Percentiles rank a stretch among this genome's conserved stretches.
phyloP scores from a whole-genome alignment of 306 rosid species.

The Prunus padus region DNA sequence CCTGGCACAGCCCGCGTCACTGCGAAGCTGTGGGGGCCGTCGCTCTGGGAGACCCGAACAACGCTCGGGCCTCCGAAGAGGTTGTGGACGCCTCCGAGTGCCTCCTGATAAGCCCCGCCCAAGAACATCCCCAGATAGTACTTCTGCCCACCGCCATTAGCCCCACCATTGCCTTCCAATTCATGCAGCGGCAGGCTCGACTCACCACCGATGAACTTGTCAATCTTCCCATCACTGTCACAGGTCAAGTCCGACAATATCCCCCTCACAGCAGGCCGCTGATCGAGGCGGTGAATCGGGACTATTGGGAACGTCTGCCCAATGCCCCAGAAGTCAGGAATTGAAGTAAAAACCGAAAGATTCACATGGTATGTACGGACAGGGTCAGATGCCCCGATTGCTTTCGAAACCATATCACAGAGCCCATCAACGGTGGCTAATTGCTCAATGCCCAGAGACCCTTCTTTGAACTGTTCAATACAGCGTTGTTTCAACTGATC shows the following conservation, averaged over 20 bases:
- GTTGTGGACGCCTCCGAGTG: slow-evolving; percentile 95
- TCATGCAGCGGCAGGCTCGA: slow-evolving; percentile 84
- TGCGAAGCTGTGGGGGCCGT: slow-evolving; percentile 89
- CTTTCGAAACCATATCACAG: slow-evolving; percentile 64
- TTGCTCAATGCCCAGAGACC: slow-evolving; percentile 69
- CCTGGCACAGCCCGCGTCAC: slow-evolving; percentile 80
- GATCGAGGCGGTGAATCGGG: slow-evolving; percentile 86
- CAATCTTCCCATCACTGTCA: slow-evolving; percentile 93
- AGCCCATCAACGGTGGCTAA: slow-evolving; percentile 82
- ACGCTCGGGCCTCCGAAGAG: slow-evolving; percentile 90
- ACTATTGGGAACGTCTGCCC: slow-evolving; percentile 75
- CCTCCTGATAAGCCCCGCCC: slow-evolving; percentile 99
- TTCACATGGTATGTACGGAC: slow-evolving; percentile 72
- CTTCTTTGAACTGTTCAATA: slow-evolving; percentile 79
- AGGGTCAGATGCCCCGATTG: slow-evolving; percentile 54
- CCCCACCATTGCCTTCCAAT: slow-evolving; percentile 47
- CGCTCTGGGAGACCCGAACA: slow-evolving; percentile 86
- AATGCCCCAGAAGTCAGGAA: slow-evolving; percentile 87
- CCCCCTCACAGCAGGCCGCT: slow-evolving; percentile 63
- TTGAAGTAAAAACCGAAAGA: slow-evolving; percentile 79
- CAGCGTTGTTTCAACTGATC: slow-evolving; percentile 72
- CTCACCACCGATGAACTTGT: slow-evolving; percentile 82
- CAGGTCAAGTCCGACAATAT: slow-evolving; percentile 84
- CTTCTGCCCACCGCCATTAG: slow-evolving; percentile 26
- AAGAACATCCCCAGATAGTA: slow-evolving; percentile 96